A percentile compares a stretch with the other conserved stretches of the same genome.
Conservation (phyloP, 805 yeast genomes). For the Nakazawaea ambrosiae region DNA sequence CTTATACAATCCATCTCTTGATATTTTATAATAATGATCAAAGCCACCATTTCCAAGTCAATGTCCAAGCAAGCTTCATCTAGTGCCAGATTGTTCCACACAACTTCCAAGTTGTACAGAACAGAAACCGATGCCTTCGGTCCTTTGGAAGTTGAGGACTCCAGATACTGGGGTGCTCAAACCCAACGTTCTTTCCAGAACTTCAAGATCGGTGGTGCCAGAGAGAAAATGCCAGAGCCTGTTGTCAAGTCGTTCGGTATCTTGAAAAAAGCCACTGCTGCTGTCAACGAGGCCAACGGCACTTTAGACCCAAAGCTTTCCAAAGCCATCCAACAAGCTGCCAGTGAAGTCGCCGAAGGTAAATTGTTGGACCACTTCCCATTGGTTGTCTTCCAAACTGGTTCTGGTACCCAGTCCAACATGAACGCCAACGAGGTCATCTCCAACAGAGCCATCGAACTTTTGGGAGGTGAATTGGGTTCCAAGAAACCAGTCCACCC, state of each 20-base stretch:
- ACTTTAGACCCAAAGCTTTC: constrained; percentile 75
- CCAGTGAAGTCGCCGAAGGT: constrained; percentile 91
- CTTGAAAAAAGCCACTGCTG: constrained; percentile 90
- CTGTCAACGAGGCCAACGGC: constrained; percentile 79
- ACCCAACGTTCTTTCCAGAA: constrained; percentile 90
- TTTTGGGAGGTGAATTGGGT: constrained; percentile 88
- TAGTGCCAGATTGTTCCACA: constrained; percentile 9
- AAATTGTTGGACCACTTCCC: constrained; percentile 93
- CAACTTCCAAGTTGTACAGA: constrained; percentile 35
- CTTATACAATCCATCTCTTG: too few relatives aligned
- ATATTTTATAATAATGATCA: too few relatives aligned
- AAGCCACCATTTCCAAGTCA: too few relatives aligned
- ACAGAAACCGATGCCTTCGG: constrained; percentile 95
- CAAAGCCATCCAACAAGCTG: constrained; percentile 84
- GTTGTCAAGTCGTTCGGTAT: constrained; percentile 88
- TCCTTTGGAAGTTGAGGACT: constrained; percentile 81
- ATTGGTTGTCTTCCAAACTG: constrained; percentile 97
- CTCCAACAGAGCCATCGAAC: constrained; percentile 95
- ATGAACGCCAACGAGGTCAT: constrained; percentile 99
- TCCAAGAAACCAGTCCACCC: constrained; percentile 95
- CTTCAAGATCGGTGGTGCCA: constrained; percentile 91
- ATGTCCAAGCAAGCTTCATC: constrained; percentile 3
- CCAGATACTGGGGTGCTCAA: constrained; percentile 97
- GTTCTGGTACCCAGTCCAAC: constrained; percentile 97
- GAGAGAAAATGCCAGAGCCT: constrained; percentile 89